Conservation (phyloP, 768 basidiomycete genomes). For the Naganishia antarctica region DNA sequence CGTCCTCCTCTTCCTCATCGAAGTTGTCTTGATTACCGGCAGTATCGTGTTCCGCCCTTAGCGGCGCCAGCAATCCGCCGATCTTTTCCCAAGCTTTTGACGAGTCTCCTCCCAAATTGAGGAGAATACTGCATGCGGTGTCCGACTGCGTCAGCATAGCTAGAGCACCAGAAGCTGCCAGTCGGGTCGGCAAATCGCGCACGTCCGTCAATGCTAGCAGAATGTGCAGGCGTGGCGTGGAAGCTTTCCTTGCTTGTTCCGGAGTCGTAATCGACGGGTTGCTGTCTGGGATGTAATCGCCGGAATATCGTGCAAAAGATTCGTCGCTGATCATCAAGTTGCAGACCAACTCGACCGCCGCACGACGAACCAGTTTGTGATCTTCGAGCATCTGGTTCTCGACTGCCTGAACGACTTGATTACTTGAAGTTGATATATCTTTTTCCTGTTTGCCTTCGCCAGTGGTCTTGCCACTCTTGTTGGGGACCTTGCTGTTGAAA, state of each 20-base stretch:
- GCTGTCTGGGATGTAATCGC: constrained; percentile 38
- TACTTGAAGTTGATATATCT: background rate
- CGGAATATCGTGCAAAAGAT: constrained; percentile 67
- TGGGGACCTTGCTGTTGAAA: background rate
- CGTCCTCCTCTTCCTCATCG: constrained; percentile 43
- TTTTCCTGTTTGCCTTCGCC: too few relatives aligned
- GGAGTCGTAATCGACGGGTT: constrained; percentile 44
- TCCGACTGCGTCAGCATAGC: constrained; percentile 69
- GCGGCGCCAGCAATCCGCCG: constrained; percentile 56
- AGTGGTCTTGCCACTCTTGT: constrained; percentile 43
- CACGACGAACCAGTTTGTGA: constrained; percentile 72
- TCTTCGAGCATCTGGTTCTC: constrained; percentile 57
- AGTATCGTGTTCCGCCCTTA: constrained; percentile 28
- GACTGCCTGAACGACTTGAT: constrained; percentile 55
- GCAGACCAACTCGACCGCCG: constrained; percentile 84
- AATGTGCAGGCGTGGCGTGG: constrained; percentile 59
- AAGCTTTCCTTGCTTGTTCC: background rate
- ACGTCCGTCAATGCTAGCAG: constrained; percentile 79
- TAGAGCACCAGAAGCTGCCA: constrained; percentile 86
- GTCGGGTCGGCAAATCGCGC: constrained; percentile 73
- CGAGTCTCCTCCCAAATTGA: constrained; percentile 51
- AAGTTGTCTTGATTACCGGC: constrained; percentile 50
- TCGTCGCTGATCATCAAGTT: constrained; percentile 76
- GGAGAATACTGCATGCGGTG: constrained; percentile 60
- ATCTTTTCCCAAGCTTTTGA: constrained; percentile 59